A percentile compares a stretch with the other conserved stretches of the same genome.
Conservation (phyloP, 495 filamentous ascomycete genomes). For the Xylaria telfairii region DNA sequence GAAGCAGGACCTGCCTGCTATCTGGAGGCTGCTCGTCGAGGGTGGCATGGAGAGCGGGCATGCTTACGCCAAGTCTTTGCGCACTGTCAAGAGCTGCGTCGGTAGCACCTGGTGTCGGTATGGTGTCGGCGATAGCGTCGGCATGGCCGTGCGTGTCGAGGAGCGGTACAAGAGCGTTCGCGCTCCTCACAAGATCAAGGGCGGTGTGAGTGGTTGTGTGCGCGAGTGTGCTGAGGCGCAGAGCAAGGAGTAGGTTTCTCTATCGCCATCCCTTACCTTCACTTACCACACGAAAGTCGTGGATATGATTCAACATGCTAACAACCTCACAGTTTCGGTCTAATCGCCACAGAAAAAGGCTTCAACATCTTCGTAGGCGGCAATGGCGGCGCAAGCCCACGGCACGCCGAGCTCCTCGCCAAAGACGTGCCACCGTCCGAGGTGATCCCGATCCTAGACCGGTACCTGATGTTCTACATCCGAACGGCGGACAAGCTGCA, state of each 20-base stretch:
- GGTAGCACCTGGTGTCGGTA: slow-evolving; percentile 96
- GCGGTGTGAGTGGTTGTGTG: slow-evolving; percentile 89
- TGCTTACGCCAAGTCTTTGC: slow-evolving; percentile 90
- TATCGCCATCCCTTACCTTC: background rate
- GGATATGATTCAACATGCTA: no score
- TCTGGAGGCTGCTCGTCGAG: slow-evolving; percentile 84
- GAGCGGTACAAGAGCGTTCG: slow-evolving; percentile 95
- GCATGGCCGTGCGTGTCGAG: slow-evolving; percentile 91
- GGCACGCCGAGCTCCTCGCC: slow-evolving; percentile 85
- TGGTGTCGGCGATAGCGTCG: slow-evolving; percentile 94
- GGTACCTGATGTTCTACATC: slow-evolving; percentile 96
- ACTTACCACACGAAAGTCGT: background rate
- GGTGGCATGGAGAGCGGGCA: slow-evolving; percentile 97
- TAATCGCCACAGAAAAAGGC: slow-evolving; percentile 93
- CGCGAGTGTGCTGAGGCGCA: slow-evolving; percentile 95
- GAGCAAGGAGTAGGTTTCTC: slow-evolving; percentile 78
- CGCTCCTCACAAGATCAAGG: slow-evolving; percentile 92
- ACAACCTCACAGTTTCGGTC: slow-evolving; percentile 70
- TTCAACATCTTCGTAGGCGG: slow-evolving; percentile 95
- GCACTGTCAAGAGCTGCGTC: slow-evolving; percentile 94
- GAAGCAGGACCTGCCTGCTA: slow-evolving; percentile 89
- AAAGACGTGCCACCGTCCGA: slow-evolving; percentile 89
- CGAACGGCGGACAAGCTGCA: slow-evolving; percentile 95
- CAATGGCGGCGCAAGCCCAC: slow-evolving; percentile 89
- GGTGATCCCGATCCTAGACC: slow-evolving; percentile 85